Base-by-base conservation (phyloP, 352 stramenopile species). In the Phytophthora parvispora region DNA sequence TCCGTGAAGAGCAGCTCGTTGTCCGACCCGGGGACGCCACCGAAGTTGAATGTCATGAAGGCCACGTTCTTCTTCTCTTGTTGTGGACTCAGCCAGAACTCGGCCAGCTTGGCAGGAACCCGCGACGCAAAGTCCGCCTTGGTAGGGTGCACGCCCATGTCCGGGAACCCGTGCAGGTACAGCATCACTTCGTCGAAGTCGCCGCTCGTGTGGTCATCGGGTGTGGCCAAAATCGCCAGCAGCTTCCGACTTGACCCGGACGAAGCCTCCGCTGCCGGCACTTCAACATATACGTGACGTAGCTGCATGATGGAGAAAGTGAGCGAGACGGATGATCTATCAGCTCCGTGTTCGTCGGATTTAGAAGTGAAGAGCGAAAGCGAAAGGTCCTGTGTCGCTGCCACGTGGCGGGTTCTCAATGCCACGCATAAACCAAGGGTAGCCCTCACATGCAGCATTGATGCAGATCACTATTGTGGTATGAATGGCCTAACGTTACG, bases 91-190 rank as follows among this genome's bases (percentile, higher is more conserved):
- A 93, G 43, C 78, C 75, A 93, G 42, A 75, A 75, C 16, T 89
- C 80, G 1, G 80, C 75, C 25, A 93, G 63, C 64, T 93, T 93
- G 4, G 78, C 57, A 34, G 85, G 72, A 42, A 93, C 56, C 16
- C 87, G 83, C 55, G 77, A 89, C 3, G 76, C 83, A 65, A 92
- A 87, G 6, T 77, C 72, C 28, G 80, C 53, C 28, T 78, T 72
- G 6, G 74, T 71, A 22, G 84, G 84, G 52, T 94, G 83, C 51
- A 94, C 87, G 2, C 79, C 65, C 57, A 94, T 78, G 58, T 93
- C 87, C 10, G 87, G 84, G 53, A 94, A 94, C 1, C 87, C 87
- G 56, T 94, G 84, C 15, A 94, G 62, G 72, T 93, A 94, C 38
- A 93, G 72, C 60, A 91, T 69, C 29, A 86, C 76, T 4, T 84